Conservation (phyloP, 495 filamentous ascomycete genomes). For the Schizothecium vesticola region DNA sequence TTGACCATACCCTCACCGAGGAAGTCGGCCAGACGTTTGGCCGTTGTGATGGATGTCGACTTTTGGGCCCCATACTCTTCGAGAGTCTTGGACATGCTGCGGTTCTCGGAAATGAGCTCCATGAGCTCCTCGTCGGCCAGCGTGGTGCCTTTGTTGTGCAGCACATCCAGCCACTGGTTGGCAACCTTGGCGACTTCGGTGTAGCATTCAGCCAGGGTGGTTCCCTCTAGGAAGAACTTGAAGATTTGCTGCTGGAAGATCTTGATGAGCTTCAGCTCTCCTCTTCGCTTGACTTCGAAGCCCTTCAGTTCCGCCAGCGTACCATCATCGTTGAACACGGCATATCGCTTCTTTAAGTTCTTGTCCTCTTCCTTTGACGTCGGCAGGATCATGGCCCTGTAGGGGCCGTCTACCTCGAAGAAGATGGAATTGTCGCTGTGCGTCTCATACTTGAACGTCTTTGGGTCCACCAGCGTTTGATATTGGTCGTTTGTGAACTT, state of each 20-base stretch:
- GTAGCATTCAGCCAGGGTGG: conserved; percentile 82
- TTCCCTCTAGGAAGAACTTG: conserved; percentile 95
- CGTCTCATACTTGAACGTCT: conserved; percentile 83
- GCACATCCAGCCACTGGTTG: conserved; percentile 90
- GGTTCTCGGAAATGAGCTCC: conserved; percentile 97
- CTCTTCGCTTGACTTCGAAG: conserved; percentile 96
- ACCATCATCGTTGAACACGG: conserved; percentile 97
- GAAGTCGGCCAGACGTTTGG: conserved; percentile 93
- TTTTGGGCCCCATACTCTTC: conserved; percentile 95
- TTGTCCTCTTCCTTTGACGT: conserved; percentile 98
- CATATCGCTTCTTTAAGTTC: conserved; percentile 98
- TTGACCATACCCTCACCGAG: conserved; percentile 98
- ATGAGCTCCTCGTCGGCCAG: conserved; percentile 95
- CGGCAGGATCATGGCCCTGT: conserved; percentile 93
- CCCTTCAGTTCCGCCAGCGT: conserved; percentile 96
- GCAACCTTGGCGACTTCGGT: conserved; percentile 89
- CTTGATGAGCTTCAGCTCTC: conserved; percentile 98
- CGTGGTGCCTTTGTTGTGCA: conserved; percentile 78
- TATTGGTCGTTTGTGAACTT: conserved; percentile 98
- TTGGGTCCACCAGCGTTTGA: conserved; percentile 74
- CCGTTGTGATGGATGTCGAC: conserved; percentile 96
- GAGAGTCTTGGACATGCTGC: conserved; percentile 93
- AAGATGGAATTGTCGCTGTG: conserved; percentile 98
- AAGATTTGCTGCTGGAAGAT: conserved; percentile 99
- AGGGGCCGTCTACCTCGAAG: conserved; percentile 98